These are phyloP conservation scores for Calycina marina DNA, from an alignment of 2,329 filamentous ascomycete genomes.

Conservation along the genomic window DNA sequence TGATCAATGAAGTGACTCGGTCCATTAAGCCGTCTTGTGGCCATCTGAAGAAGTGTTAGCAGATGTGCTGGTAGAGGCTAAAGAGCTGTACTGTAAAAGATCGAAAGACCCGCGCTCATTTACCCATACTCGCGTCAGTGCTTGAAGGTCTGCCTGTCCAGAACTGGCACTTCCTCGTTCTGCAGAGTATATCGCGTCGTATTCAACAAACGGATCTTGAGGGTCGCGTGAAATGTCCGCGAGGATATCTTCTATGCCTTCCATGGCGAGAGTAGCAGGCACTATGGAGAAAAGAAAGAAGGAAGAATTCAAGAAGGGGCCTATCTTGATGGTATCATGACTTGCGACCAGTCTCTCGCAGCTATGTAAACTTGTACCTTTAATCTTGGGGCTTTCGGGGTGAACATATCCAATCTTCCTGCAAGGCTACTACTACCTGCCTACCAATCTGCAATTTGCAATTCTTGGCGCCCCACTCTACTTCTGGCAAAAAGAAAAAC, in stretches of 20 bases:
- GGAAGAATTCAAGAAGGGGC: too few relatives aligned
- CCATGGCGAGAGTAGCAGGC: too few relatives aligned
- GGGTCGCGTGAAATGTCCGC: conserved; percentile 67
- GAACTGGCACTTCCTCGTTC: conserved; percentile 49
- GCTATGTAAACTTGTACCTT: too few relatives aligned
- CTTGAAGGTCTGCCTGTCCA: conserved; percentile 60
- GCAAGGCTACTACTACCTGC: too few relatives aligned
- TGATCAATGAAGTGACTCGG: conserved; percentile 60
- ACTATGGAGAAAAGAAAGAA: too few relatives aligned
- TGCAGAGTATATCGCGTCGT: conserved; percentile 13
- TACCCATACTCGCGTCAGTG: conserved; percentile 82
- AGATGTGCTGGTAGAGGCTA: conserved; percentile 1
- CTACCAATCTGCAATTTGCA: too few relatives aligned
- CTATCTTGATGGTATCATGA: too few relatives aligned
- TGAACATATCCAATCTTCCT: too few relatives aligned
- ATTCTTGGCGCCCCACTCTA: too few relatives aligned
- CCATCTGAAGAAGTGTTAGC: conserved; percentile 31
- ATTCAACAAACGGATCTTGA: conserved; percentile 32
- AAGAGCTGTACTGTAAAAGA: conserved; percentile 53
- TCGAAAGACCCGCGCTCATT: conserved; percentile 83
- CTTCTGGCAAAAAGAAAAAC: too few relatives aligned
- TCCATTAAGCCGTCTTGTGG: conserved; percentile 63
- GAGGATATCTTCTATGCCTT: conserved; percentile 22
- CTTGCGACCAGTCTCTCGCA: too few relatives aligned
- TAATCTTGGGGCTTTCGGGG: too few relatives aligned